Evolutionary conservation across 495 filamentous ascomycete genomes (phyloP).

Genomic region (Penicillium coprophilum): DNA sequence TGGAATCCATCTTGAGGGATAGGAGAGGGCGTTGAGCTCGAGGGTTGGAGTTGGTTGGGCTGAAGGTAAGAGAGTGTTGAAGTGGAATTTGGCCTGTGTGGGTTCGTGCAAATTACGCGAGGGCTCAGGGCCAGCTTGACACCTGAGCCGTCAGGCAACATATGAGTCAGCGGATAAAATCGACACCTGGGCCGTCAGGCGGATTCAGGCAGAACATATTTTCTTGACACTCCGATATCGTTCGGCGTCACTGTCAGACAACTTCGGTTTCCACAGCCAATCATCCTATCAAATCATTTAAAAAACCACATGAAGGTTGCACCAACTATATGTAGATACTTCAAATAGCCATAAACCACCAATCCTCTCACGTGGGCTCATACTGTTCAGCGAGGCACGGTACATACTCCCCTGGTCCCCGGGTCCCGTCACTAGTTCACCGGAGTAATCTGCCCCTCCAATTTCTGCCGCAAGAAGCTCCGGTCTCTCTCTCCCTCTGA

Average conservation of each 20-base stretch:
- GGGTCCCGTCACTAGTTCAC: conserved; percentile 13
- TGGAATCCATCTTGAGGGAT: conserved; percentile 70
- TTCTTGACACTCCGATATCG: conserved; percentile 8
- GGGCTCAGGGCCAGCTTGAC: conserved; percentile 37
- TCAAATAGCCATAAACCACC: background rate
- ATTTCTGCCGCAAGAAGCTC: conserved; percentile 29
- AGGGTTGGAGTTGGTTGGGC: conserved; percentile 38
- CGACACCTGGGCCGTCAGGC: conserved; percentile 19
- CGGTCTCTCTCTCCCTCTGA: conserved; percentile 15
- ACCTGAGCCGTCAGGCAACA: conserved; percentile 33
- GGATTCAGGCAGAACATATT: conserved; percentile 8
- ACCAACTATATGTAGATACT: background rate
- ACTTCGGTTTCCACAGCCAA: background rate
- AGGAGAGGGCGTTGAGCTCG: conserved; percentile 35
- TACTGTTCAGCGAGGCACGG: background rate
- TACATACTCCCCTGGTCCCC: conserved; percentile 7
- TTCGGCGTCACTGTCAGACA: background rate
- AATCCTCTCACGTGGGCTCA: conserved; percentile 14
- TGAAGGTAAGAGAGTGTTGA: conserved; percentile 32
- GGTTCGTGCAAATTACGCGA: conserved; percentile 41
- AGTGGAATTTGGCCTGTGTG: conserved; percentile 41
- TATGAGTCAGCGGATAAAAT: conserved; percentile 18
- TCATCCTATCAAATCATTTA: background rate
- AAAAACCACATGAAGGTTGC: too few species aligned
- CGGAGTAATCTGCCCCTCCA: conserved; percentile 29